Conservation (phyloP, 306 rosid genomes). For the Oxytropis ochrocephala region DNA sequence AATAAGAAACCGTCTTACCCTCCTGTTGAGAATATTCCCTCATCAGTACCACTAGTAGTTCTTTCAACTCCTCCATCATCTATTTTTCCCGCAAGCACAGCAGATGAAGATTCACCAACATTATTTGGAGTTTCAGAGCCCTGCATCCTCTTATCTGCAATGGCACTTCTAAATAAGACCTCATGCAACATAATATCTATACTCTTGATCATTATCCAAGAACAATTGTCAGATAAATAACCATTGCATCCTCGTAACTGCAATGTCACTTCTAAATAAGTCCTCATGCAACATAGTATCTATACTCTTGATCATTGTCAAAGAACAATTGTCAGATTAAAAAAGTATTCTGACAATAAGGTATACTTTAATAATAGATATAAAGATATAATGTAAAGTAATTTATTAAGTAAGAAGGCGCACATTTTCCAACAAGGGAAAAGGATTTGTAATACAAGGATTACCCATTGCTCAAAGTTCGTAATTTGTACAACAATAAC, state of each 20-base stretch:
- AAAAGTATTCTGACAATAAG: not conserved
- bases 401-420: slow-evolving; percentile 13
- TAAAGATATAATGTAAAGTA: slow-evolving; percentile 10
- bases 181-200: slow-evolving; percentile 25
- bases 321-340: slow-evolving; percentile 20
- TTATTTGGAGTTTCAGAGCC: slow-evolving; percentile 36
- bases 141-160: slow-evolving; percentile 87
- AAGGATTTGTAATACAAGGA: slow-evolving; percentile 30
- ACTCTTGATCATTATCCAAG: slow-evolving; percentile 15
- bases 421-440: slow-evolving; percentile 22
- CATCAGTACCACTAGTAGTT: slow-evolving; percentile 23
- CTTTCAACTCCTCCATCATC: slow-evolving; percentile 27
- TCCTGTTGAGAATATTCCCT: slow-evolving; percentile 29
- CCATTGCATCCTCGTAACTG: slow-evolving; percentile 66
- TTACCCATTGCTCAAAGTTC: slow-evolving; percentile 25
- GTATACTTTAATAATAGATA: slow-evolving; percentile 5
- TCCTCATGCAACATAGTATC: slow-evolving; percentile 29
- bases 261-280: slow-evolving; percentile 64
- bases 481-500: slow-evolving; percentile 26
- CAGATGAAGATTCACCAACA: slow-evolving; percentile 36
- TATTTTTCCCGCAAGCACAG: slow-evolving; percentile 29
- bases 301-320: slow-evolving; percentile 12
- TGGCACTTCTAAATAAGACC: slow-evolving; percentile 52
- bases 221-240: not conserved
- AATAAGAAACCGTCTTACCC: slow-evolving; percentile 44